A percentile compares a stretch with the other conserved stretches of the same genome.
phyloP scores from a whole-genome alignment of 2,329 filamentous ascomycete species.

The Colletotrichum agaves region DNA sequence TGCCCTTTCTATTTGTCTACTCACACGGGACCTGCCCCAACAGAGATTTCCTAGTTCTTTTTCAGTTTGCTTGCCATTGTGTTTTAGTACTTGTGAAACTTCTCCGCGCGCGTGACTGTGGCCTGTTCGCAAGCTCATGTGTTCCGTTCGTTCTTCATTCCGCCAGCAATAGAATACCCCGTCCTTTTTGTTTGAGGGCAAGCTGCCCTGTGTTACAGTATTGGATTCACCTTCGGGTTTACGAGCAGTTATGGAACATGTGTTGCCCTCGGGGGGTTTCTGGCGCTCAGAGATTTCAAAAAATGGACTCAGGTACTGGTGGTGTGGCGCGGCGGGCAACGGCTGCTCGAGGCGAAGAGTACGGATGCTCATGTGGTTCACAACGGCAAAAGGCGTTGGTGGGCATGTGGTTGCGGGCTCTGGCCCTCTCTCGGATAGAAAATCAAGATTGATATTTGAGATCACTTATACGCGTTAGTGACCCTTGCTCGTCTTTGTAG shows the following conservation, averaged over 20 bases:
- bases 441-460: background rate
- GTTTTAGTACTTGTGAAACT: constrained; percentile 32
- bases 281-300: background rate
- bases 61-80: constrained; percentile 32
- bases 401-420: background rate
- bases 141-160: constrained; percentile 10
- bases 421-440: background rate
- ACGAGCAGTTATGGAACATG: background rate
- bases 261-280: background rate
- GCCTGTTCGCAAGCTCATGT: constrained; percentile 6
- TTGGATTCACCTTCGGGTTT: background rate
- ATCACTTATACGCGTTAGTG: no score
- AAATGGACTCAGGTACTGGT: background rate
- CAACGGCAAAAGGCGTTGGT: constrained; percentile 2
- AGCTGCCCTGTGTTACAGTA: background rate
- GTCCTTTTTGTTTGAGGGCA: background rate
- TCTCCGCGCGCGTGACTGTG: constrained; percentile 21
- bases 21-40: constrained; percentile 32
- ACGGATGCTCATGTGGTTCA: background rate
- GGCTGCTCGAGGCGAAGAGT: no score
- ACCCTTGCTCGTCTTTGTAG: no score
- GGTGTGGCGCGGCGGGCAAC: no score
- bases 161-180: constrained; percentile 11
- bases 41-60: constrained; percentile 37
- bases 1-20: constrained; percentile 34